Evolutionary conservation across 345 rosid genomes (phyloP), one percentile per base, ranked within the genome.

Genomic region (Erodium maritimum): DNA sequence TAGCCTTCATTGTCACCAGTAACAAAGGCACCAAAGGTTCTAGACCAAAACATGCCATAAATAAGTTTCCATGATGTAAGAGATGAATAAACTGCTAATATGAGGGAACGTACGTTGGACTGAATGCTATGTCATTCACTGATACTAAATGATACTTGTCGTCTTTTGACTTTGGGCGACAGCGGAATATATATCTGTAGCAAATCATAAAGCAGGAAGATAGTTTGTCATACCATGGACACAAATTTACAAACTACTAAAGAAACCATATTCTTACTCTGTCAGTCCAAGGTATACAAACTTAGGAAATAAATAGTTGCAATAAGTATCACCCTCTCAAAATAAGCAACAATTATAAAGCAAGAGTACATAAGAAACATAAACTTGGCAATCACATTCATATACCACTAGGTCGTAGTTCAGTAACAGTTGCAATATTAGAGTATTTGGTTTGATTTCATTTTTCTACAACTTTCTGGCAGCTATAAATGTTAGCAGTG

Each of bases 1-100:
- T 79, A 73, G 19, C 97, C 97, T 60, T 84, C 85, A 55, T 74
- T 80, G 67, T 91, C 96, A 16, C 96, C 95, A 17, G 95, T 85
- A 48, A 81, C 73, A 71, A 91, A 83, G 65, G 77, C 59, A 62
- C 84, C 88, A 57, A 65, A 58, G 34, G 62, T 65, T 65, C 97
- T 84, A 67, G 63, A 69, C 46, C 9, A 61, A 66, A 72, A 33
- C 45, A 62, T 24, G 50, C 16, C 13, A 25, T 59, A 56, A 71
- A 37, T 17, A 19, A 65, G 59, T 54, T 64, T 52, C 52, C 37
- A 42, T 10, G 52, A 61, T 19, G 37, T 33, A 63, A 22, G 20
- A 59, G 24, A 29, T 29, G 37, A 62, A 8, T 2, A 60, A 76
- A 54, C 50, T 21, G 42, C 63, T 59, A 21, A 63, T 23, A 37